Conservation (phyloP, 345 rosid species). For the Abelmoschus esculentus region DNA sequence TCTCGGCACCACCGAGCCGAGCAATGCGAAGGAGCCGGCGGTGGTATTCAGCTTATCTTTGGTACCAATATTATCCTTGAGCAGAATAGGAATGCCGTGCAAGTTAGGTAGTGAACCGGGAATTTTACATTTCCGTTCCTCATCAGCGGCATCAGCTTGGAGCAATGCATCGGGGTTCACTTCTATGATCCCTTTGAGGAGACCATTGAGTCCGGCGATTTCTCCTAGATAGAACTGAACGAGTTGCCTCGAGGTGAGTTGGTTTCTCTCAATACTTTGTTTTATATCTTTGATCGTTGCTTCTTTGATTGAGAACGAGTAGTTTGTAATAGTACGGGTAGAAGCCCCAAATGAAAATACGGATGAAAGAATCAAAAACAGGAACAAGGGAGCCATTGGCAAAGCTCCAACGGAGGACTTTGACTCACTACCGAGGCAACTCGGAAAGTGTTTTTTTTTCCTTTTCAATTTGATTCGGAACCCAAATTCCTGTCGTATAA, state of each 20-base stretch:
- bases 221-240: conserved; percentile 41
- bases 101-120: conserved; percentile 20
- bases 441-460: too few species aligned
- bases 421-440: not conserved
- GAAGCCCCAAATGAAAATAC: conserved; percentile 1
- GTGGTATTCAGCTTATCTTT: conserved; percentile 63
- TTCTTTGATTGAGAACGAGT: conserved; percentile 33
- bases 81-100: conserved; percentile 60
- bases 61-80: conserved; percentile 63
- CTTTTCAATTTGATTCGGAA: too few species aligned
- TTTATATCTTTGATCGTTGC: conserved; percentile 36
- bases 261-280: conserved; percentile 37
- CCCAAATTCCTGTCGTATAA: not conserved
- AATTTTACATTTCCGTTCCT: conserved; percentile 28
- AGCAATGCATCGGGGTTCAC: conserved; percentile 56
- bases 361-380: conserved; percentile 6
- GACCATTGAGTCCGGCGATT: conserved; percentile 39
- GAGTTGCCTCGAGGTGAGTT: conserved; percentile 51
- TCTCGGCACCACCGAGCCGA: conserved; percentile 49
- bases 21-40: conserved; percentile 61
- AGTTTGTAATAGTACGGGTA: not conserved
- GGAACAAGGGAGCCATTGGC: conserved; percentile 18
- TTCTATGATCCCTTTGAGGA: conserved; percentile 53
- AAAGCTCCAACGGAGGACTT: not conserved
- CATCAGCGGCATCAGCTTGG: conserved; percentile 54